A percentile compares a stretch with the other conserved stretches of the same genome.
These are phyloP conservation scores for Atkinsonella texensis DNA, from an alignment of 2,329 filamentous ascomycete genomes.

Conservation along the genomic window DNA sequence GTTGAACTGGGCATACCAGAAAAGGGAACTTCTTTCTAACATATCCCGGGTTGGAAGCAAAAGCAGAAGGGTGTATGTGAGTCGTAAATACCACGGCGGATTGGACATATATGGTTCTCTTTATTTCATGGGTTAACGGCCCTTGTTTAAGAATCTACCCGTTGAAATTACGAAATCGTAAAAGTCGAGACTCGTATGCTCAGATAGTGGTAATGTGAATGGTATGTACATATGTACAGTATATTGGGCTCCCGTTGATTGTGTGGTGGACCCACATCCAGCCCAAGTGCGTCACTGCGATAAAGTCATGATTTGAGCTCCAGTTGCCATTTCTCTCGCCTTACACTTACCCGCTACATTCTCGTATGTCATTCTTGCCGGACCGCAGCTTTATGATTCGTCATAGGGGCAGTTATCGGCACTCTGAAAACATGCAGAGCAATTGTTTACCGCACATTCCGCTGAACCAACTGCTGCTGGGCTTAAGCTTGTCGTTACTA, in stretches of 20 bases:
- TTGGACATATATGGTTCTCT: too few relatives aligned
- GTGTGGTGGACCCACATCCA: not conserved
- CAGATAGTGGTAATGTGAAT: too few relatives aligned
- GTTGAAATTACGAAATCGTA: too few relatives aligned
- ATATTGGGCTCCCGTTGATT: too few relatives aligned
- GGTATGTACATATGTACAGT: too few relatives aligned
- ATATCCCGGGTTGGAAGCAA: not conserved
- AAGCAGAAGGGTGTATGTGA: not conserved
- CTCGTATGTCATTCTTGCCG: not conserved
- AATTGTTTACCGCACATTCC: not conserved
- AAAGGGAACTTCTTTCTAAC: not conserved
- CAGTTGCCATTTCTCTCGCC: too few relatives aligned
- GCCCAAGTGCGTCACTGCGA: slow-evolving; percentile 1
- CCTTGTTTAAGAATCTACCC: too few relatives aligned
- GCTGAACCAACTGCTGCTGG: not conserved
- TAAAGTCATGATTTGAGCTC: not conserved
- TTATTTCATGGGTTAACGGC: too few relatives aligned
- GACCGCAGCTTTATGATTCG: not conserved
- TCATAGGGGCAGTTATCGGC: not conserved
- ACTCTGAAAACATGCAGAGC: not conserved
- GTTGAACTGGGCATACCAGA: slow-evolving; percentile 33
- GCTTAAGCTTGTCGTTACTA: slow-evolving; percentile 25
- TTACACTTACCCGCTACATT: not conserved
- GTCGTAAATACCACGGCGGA: too few relatives aligned
- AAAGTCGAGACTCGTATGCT: too few relatives aligned